These are phyloP conservation scores for Yamadazyma trypodendri DNA, from an alignment of 1,139 yeast genomes.

Conservation along the genomic window DNA sequence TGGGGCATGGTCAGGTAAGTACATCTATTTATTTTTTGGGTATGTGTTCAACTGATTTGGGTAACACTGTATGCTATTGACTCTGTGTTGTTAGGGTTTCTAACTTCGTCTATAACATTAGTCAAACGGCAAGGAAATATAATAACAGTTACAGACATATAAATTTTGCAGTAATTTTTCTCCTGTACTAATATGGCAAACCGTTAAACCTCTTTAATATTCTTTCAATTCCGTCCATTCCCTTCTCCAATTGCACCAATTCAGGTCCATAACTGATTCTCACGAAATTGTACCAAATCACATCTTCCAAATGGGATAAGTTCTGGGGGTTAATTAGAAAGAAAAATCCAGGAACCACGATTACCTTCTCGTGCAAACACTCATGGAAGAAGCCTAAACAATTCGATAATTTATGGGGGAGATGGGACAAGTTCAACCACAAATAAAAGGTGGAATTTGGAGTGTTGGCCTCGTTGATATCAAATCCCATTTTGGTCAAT, in stretches of 20 bases:
- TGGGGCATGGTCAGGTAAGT: too few species aligned
- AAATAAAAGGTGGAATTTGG: constrained; percentile 67
- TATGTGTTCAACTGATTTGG: too few species aligned
- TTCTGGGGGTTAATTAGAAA: constrained; percentile 66
- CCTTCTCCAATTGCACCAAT: constrained; percentile 49
- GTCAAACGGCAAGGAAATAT: too few species aligned
- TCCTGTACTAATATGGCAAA: constrained; percentile 33
- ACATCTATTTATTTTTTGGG: too few species aligned
- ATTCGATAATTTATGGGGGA: constrained; percentile 60
- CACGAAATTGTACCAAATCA: constrained; percentile 63
- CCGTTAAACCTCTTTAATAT: constrained; percentile 49
- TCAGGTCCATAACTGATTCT: constrained; percentile 69
- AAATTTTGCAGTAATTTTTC: too few species aligned
- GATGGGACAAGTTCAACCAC: constrained; percentile 60
- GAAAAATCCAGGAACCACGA: constrained; percentile 68
- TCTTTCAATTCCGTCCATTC: constrained; percentile 70
- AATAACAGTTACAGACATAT: too few species aligned
- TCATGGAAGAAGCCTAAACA: constrained; percentile 70
- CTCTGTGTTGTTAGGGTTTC: too few species aligned
- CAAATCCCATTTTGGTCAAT: constrained; percentile 57
- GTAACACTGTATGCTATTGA: too few species aligned
- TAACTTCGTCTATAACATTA: too few species aligned
- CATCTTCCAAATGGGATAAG: constrained; percentile 59
- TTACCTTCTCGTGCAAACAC: constrained; percentile 61
- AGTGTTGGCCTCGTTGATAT: constrained; percentile 41